A percentile compares a stretch with the other conserved stretches of the same genome.
phyloP scores from a whole-genome alignment of 1,139 yeast species.

The Pneumocystis canis region DNA sequence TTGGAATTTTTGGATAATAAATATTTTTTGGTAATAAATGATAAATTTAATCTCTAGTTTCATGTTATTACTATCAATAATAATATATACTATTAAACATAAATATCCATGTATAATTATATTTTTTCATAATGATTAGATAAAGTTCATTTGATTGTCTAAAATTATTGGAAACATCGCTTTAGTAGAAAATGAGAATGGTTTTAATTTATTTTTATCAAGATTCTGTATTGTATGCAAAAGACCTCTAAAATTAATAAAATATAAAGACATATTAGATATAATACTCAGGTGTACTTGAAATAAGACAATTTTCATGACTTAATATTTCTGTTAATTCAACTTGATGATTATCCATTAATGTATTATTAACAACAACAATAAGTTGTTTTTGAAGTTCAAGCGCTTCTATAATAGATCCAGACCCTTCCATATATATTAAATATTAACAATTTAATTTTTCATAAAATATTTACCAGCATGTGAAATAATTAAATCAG shows the following conservation, averaged over 20 bases:
- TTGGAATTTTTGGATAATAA: no score
- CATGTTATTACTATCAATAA: no score
- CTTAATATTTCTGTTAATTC: slow-evolving; percentile 57
- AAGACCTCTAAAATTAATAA: neutral
- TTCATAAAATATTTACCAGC: slow-evolving; percentile 36
- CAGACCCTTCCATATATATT: slow-evolving; percentile 37
- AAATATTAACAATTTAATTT: neutral
- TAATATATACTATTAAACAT: neutral
- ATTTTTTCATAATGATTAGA: neutral
- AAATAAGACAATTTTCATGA: slow-evolving; percentile 24
- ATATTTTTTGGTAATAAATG: neutral
- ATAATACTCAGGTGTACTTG: slow-evolving; percentile 9
- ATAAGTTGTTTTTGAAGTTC: slow-evolving; percentile 34
- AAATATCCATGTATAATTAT: neutral
- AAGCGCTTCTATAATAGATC: slow-evolving; percentile 69
- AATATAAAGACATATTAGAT: neutral
- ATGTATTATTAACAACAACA: slow-evolving; percentile 53
- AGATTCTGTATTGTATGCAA: neutral
- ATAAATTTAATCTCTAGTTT: no score
- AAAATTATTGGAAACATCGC: neutral
- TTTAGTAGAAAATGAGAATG: neutral
- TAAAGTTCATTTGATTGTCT: neutral
- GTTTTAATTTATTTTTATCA: neutral
- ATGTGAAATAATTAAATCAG: slow-evolving; percentile 62
- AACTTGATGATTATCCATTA: slow-evolving; percentile 79